Conservation (phyloP, 352 stramenopile species). For the Phytophthora pluvialis region DNA sequence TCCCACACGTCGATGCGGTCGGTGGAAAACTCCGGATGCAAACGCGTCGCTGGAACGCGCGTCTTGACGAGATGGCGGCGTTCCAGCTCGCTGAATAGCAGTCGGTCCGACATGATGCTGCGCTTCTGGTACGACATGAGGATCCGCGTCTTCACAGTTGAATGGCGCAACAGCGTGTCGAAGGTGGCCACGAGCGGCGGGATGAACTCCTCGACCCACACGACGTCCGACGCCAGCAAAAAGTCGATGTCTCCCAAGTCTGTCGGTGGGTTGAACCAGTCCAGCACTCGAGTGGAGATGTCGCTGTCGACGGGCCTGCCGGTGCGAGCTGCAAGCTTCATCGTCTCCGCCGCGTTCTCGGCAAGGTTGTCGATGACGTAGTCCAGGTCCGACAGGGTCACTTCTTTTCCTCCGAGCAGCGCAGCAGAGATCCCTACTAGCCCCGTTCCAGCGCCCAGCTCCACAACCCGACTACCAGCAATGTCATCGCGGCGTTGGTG, state of each 20-base stretch:
- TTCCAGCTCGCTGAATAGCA: slow-evolving; percentile 63
- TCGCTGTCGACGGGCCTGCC: slow-evolving; percentile 7
- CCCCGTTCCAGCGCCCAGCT: slow-evolving; percentile 88
- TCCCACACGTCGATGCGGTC: slow-evolving; percentile 59
- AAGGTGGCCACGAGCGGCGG: slow-evolving; percentile 84
- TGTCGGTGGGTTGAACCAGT: slow-evolving; percentile 69
- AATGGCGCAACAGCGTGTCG: slow-evolving; percentile 50
- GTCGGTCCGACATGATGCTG: slow-evolving; percentile 60
- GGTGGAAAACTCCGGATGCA: slow-evolving; percentile 52
- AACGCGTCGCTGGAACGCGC: slow-evolving; percentile 30
- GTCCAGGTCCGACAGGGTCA: slow-evolving; percentile 85
- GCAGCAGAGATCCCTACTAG: slow-evolving; percentile 86
- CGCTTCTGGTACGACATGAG: slow-evolving; percentile 81
- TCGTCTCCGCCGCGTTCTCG: slow-evolving; percentile 55
- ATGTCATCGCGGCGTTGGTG: slow-evolving; percentile 41
- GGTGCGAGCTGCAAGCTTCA: slow-evolving; percentile 30
- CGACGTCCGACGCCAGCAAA: slow-evolving; percentile 90
- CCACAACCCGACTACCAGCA: slow-evolving; percentile 59
- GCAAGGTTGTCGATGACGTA: slow-evolving; percentile 89
- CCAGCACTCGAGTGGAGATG: slow-evolving; percentile 49
- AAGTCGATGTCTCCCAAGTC: slow-evolving; percentile 77
- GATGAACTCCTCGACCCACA: slow-evolving; percentile 92
- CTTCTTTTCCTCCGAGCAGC: slow-evolving; percentile 72
- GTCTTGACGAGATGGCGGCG: slow-evolving; percentile 37
- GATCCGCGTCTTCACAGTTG: slow-evolving; percentile 41